Percentiles rank a stretch among this genome's conserved stretches.
phyloP scores from a whole-genome alignment of 2,329 filamentous ascomycete genomes.

The Neofusicoccum parvum region DNA sequence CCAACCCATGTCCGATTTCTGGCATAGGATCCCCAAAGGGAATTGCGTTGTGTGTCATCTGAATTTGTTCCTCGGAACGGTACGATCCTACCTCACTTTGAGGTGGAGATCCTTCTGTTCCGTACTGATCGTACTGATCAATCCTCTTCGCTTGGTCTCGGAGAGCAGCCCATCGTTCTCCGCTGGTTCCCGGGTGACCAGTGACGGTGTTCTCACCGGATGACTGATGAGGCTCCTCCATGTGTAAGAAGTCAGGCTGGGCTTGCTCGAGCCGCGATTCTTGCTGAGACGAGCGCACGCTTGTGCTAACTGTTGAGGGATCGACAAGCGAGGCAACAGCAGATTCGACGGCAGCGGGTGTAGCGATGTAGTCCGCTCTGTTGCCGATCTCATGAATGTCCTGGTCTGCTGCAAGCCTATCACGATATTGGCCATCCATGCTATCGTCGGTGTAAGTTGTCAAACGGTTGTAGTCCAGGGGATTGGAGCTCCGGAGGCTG shows the following conservation, averaged over 20 bases:
- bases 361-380: constrained; percentile 76
- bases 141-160: constrained; percentile 37
- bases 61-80: constrained; percentile 44
- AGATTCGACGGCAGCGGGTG: constrained; percentile 75
- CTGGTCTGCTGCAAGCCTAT: constrained; percentile 62
- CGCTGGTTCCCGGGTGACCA: constrained; percentile 31
- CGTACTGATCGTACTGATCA: constrained; percentile 36
- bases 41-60: constrained; percentile 69
- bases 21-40: constrained; percentile 72
- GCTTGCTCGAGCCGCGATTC: neutral
- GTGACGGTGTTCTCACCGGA: constrained; percentile 26
- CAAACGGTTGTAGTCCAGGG: constrained; percentile 55
- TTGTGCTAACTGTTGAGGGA: constrained; percentile 69
- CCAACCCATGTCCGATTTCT: constrained; percentile 69
- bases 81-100: constrained; percentile 57
- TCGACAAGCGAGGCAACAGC: constrained; percentile 88
- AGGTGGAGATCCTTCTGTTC: constrained; percentile 52
- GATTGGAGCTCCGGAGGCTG: constrained; percentile 40
- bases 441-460: constrained; percentile 59
- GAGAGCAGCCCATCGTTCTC: constrained; percentile 41
- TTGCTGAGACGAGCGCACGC: constrained; percentile 37
- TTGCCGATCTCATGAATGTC: constrained; percentile 67
- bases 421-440: constrained; percentile 58
- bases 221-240: constrained; percentile 26
- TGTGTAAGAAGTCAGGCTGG: neutral